A percentile compares a stretch with the other conserved stretches of the same genome.
phyloP scores from a whole-genome alignment of 352 stramenopile species.

The Pythium aquatile region DNA sequence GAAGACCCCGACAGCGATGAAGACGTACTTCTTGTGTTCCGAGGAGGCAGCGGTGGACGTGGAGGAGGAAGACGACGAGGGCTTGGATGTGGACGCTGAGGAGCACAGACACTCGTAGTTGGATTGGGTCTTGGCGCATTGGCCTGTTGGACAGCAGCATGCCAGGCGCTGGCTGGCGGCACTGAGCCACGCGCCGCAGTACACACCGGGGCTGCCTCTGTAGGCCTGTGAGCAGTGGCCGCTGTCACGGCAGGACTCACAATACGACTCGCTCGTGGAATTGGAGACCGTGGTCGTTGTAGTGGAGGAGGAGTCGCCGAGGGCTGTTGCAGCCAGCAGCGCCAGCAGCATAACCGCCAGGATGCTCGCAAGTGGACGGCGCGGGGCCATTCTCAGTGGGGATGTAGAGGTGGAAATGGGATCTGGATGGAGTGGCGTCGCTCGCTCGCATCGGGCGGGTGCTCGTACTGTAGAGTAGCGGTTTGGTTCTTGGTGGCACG shows the following conservation, averaged over 20 bases:
- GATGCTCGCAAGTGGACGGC: not conserved
- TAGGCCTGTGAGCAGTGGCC: slow-evolving; percentile 27
- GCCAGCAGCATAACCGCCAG: not conserved
- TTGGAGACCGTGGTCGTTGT: not conserved
- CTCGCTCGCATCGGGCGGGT: too few species aligned
- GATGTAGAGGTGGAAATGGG: not conserved
- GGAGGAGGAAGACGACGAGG: slow-evolving; percentile 2
- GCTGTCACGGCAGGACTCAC: slow-evolving; percentile 24
- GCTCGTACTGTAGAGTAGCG: not conserved
- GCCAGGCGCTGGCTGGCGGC: slow-evolving; percentile 19
- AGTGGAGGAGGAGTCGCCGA: not conserved
- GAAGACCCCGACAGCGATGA: slow-evolving; percentile 17
- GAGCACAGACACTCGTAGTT: slow-evolving; percentile 29
- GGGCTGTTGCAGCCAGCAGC: not conserved
- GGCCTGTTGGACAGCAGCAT: slow-evolving; percentile 28
- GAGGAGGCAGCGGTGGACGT: not conserved
- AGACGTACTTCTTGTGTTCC: slow-evolving; percentile 12
- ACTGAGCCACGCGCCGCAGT: slow-evolving; percentile 27
- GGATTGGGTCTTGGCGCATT: slow-evolving; percentile 9
- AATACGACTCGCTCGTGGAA: slow-evolving; percentile 13
- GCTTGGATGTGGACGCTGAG: not conserved
- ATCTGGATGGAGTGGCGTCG: not conserved
- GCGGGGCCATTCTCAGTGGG: not conserved
- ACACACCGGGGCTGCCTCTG: slow-evolving; percentile 21
- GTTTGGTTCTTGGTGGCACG: not conserved